Conservation (phyloP, 75 land plant genomes). For the Pinus taeda region DNA sequence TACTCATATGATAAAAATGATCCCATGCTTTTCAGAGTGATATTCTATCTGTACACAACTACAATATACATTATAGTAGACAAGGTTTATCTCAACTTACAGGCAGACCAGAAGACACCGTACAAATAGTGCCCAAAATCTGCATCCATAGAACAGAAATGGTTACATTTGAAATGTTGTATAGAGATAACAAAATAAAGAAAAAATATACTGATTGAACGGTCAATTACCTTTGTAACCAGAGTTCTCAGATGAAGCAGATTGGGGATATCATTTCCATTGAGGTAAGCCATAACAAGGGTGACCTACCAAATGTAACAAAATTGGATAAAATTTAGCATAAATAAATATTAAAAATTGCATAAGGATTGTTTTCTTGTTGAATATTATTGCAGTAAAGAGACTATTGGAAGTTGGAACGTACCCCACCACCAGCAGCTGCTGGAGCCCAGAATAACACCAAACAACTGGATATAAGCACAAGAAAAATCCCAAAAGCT, state of each 20-base stretch:
- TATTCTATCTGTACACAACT: neutral
- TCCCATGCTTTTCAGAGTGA: conserved; percentile 1
- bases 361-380: neutral
- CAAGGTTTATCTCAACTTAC: conserved; percentile 18
- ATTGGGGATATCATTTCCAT: conserved; percentile 52
- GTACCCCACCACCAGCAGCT: conserved; percentile 56
- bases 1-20: neutral
- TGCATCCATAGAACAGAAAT: conserved; percentile 10
- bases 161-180: neutral
- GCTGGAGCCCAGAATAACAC: conserved; percentile 51
- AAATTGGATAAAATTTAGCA: neutral
- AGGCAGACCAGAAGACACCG: conserved; percentile 36
- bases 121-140: conserved; percentile 45
- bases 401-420: neutral
- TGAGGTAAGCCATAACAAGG: conserved; percentile 50
- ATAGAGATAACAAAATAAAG: neutral
- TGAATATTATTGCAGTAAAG: neutral
- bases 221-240: conserved; percentile 25
- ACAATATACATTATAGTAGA: neutral
- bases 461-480: conserved; percentile 35
- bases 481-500: conserved; percentile 22
- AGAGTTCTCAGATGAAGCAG: conserved; percentile 30
- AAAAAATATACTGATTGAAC: neutral
- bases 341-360: neutral
- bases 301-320: conserved; percentile 25